Evolutionary conservation across 306 rosid species (phyloP).

Genomic region (Luffa aegyptiaca): DNA sequence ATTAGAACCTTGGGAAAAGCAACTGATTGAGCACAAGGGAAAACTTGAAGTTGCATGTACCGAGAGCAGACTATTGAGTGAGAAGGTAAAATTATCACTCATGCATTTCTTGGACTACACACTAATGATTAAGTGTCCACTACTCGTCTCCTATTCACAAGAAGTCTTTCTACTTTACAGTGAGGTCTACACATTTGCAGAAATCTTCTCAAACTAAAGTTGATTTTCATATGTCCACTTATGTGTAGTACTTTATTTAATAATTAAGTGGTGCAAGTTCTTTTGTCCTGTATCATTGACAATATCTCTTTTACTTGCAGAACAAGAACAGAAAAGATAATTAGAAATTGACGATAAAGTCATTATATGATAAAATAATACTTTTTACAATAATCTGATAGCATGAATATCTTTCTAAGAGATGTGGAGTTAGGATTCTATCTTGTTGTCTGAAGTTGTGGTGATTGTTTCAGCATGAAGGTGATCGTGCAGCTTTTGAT

Average conservation of each 20-base stretch:
- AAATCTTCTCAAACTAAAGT: background rate
- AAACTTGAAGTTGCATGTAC: slow-evolving; percentile 73
- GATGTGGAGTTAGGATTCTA: background rate
- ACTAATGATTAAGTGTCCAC: background rate
- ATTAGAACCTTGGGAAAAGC: slow-evolving; percentile 93
- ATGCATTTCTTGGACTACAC: background rate
- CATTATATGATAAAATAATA: background rate
- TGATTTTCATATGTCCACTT: background rate
- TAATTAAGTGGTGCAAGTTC: background rate
- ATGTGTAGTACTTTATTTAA: background rate
- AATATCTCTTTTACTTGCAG: background rate
- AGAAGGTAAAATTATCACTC: slow-evolving; percentile 39
- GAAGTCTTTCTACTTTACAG: background rate
- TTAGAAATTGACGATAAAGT: background rate
- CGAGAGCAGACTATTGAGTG: slow-evolving; percentile 64
- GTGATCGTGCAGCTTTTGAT: slow-evolving; percentile 52
- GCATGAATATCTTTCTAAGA: background rate
- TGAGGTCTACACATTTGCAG: background rate
- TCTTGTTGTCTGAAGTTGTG: background rate
- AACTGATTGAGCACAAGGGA: slow-evolving; percentile 85
- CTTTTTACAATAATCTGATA: background rate
- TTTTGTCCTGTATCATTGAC: background rate
- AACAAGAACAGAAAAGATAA: background rate
- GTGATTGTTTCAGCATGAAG: slow-evolving; percentile 60
- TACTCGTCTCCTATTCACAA: background rate